Base-by-base conservation (phyloP, 179 eudicot species). In the Spergularia azorica region DNA sequence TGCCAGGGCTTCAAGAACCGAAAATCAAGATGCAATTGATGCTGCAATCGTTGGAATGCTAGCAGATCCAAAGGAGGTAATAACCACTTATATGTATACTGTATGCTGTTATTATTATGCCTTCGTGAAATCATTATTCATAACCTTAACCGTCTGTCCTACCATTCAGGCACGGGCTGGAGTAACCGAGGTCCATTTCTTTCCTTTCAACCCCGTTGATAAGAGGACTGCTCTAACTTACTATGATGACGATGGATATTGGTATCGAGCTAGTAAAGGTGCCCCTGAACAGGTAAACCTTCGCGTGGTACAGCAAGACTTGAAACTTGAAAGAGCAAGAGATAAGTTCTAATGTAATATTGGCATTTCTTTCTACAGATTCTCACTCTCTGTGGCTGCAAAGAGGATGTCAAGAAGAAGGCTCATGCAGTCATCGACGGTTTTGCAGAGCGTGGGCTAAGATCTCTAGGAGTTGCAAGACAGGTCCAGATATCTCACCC, bases 1-100 rank as follows among this genome's bases (percentile, higher is more conserved):
- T 51, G 98, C 98, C 41, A 83, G 98, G 81, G 98, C 98, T 64
- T 94, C 98, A 13, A 92, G 98, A 82, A 79, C 81, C 41, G 98
- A 94, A 81, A 94, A 94, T 76, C 98, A 94, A 86, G 98, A 94
- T 82, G 98, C 98, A 9, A 94, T 94, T 81, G 98, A 94, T 84
- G 92, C 94, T 62, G 89, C 89, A 76, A 94, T 94, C 68, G 97
- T 94, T 32, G 90, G 90, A 15, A 92, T 86, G 83, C 93, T 94
- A 52, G 92, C 93, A 54, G 98, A 94, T 82, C 97, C 98, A 15
- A 94, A 92, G 70, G 97, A 94, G 98, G 98, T 91, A 86, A n/a
- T 67, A 60, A 36, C 11, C 20, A 56, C 72, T 32, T 20, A 11
- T 39, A 39, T 20, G 14, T 57, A 16, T 67, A 21, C 9, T 46